Conservation (phyloP, 2,329 filamentous ascomycete species). For the Aspergillus clavatus region DNA sequence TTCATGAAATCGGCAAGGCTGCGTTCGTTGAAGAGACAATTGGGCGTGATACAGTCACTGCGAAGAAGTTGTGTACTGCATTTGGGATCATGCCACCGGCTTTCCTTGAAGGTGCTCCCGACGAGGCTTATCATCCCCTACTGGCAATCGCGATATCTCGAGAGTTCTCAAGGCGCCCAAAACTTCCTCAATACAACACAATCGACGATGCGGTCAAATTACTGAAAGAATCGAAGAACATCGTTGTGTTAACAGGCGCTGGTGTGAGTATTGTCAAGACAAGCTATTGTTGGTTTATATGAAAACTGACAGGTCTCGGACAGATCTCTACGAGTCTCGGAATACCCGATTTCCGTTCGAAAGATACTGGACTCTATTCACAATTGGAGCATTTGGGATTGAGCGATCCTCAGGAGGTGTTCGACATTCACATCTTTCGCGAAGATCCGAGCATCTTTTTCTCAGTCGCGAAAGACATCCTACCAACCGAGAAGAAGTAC, state of each 20-base stretch:
- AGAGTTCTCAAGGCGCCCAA: slow-evolving; percentile 75
- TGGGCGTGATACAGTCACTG: slow-evolving; percentile 63
- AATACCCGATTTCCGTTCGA: slow-evolving; percentile 94
- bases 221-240: slow-evolving; percentile 69
- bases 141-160: slow-evolving; percentile 72
- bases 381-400: slow-evolving; percentile 73
- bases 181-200: slow-evolving; percentile 74
- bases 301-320: slow-evolving; percentile 4
- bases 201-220: slow-evolving; percentile 81
- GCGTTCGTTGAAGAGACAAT: slow-evolving; percentile 72
- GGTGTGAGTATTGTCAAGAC: slow-evolving; percentile 47
- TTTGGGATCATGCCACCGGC: slow-evolving; percentile 72
- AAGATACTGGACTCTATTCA: slow-evolving; percentile 85
- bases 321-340: slow-evolving; percentile 89
- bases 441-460: slow-evolving; percentile 89
- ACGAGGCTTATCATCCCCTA: slow-evolving; percentile 69
- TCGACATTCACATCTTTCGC: slow-evolving; percentile 82
- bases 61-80: slow-evolving; percentile 78
- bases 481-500: slow-evolving; percentile 73
- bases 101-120: slow-evolving; percentile 67
- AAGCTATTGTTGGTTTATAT: neutral
- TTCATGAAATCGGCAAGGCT: slow-evolving; percentile 71
- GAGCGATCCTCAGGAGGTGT: slow-evolving; percentile 87
- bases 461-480: slow-evolving; percentile 81
- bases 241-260: slow-evolving; percentile 90